Conservation (phyloP, 208 protist species). For the Porcisia hertigi region DNA sequence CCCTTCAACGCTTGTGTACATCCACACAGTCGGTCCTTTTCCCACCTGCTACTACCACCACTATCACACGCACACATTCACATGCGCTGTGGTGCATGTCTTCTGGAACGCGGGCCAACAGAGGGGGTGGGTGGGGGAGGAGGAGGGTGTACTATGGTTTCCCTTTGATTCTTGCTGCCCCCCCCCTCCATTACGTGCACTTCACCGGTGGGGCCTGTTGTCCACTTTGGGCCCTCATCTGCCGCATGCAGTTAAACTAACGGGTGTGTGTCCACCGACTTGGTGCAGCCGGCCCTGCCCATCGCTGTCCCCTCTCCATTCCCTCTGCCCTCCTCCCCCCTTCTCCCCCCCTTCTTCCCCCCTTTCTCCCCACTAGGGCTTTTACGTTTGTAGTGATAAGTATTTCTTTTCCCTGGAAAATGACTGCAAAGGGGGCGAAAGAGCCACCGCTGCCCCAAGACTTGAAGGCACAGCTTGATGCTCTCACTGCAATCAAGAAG, state of each 20-base stretch:
- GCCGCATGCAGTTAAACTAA: too few relatives aligned
- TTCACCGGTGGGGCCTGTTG: too few relatives aligned
- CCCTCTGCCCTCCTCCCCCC: neutral
- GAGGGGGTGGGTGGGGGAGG: too few relatives aligned
- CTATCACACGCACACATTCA: neutral
- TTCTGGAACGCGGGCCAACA: neutral
- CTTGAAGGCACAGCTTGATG: conserved; percentile 39
- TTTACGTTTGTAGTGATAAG: neutral
- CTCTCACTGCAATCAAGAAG: conserved; percentile 4
- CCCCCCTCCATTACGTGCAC: too few relatives aligned
- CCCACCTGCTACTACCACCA: too few relatives aligned
- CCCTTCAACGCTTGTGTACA: neutral
- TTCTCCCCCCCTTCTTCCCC: neutral
- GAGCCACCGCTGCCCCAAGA: conserved; percentile 48
- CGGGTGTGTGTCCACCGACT: neutral
- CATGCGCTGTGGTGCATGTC: neutral
- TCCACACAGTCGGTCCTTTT: neutral
- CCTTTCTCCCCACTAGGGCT: neutral
- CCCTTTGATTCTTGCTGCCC: too few relatives aligned
- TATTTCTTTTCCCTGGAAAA: neutral
- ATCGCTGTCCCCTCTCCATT: too few relatives aligned
- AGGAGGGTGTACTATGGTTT: too few relatives aligned
- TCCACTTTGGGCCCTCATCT: too few relatives aligned
- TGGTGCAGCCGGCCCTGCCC: neutral
- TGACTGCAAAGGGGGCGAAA: conserved; percentile 37